Evolutionary conservation across 148 eudicot genomes (phyloP), one percentile per base, ranked within the genome.

Genomic region (Silene uniflora): DNA sequence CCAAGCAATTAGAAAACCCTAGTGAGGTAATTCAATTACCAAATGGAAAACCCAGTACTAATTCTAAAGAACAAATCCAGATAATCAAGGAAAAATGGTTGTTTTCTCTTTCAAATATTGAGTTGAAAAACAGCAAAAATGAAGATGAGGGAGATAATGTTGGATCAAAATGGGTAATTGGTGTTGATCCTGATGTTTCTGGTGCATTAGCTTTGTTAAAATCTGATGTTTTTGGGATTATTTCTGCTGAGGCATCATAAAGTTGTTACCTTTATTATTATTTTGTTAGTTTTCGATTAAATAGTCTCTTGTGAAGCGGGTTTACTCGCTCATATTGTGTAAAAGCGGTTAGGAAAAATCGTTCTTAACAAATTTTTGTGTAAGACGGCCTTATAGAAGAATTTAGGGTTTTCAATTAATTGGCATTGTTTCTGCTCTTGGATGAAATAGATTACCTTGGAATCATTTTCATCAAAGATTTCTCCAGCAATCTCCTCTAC

Each of bases 181-280:
- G n/a, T n/a, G n/a, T n/a, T n/a, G n/a, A n/a, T n/a, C n/a, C n/a
- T n/a, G n/a, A n/a, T n/a, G n/a, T n/a, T n/a, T n/a, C n/a, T n/a
- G n/a, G n/a, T n/a, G n/a, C 98, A 0, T 75, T 93, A 46, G 94
- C 98, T 7, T 82, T 93, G 16, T 71, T 93, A 63, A 90, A 83
- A 79, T 80, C 84, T 3, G 86, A 88, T 73, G 29, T 64, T 65
- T 77, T 54, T 27, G 83, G 85, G 10, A 74, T 65, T 73, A 67
- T 42, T 65, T 83, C 88, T 63, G 84, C 89, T 39, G 83, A 89
- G 97, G 97, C 89, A 71, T 52, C n/a, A 35, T 44, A 23, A 74
- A 62, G 49, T 2, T 4, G 22, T 10, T 18, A 19, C 19, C 24
- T 60, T 60, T 49, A 7, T 60, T 21, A 49, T 62, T 12, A 6